Conservation (phyloP, 1,284 basidiomycete genomes). For the Leccinum variabile region DNA sequence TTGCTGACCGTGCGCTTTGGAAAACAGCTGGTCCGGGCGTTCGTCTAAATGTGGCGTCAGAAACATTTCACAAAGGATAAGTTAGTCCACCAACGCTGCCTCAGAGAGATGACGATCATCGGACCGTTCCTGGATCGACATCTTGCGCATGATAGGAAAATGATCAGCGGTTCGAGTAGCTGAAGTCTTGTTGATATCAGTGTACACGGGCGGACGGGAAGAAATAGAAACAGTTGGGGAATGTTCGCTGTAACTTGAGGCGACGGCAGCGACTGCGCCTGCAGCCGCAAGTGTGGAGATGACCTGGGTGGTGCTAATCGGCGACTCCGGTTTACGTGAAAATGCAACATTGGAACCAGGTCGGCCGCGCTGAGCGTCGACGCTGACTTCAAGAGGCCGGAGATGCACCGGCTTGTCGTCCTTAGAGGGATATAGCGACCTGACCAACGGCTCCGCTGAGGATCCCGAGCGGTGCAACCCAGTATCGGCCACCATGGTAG, state of each 20-base stretch:
- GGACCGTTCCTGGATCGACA: not conserved
- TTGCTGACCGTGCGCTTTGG: not conserved
- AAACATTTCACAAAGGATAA: not conserved
- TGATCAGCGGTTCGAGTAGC: not conserved
- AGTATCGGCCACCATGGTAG: not conserved
- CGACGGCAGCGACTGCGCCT: not conserved
- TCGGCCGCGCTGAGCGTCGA: not conserved
- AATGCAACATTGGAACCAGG: not conserved
- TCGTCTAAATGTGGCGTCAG: slow-evolving; percentile 14
- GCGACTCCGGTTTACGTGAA: not conserved
- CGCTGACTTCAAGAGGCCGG: not conserved
- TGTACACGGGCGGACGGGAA: not conserved
- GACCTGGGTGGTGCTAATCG: not conserved
- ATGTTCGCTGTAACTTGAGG: not conserved
- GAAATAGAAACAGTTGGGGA: not conserved
- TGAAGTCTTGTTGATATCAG: not conserved
- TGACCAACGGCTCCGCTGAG: not conserved
- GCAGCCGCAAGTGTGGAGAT: not conserved
- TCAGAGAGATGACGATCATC: not conserved
- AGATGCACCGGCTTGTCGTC: not conserved
- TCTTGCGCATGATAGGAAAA: not conserved
- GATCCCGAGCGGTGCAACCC: slow-evolving; percentile 1
- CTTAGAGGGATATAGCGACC: not conserved
- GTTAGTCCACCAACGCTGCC: slow-evolving; percentile 12
- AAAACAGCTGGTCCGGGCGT: not conserved